These are phyloP conservation scores for Alternaria arbusti DNA, from an alignment of 2,329 filamentous ascomycete genomes.

Conservation along the genomic window DNA sequence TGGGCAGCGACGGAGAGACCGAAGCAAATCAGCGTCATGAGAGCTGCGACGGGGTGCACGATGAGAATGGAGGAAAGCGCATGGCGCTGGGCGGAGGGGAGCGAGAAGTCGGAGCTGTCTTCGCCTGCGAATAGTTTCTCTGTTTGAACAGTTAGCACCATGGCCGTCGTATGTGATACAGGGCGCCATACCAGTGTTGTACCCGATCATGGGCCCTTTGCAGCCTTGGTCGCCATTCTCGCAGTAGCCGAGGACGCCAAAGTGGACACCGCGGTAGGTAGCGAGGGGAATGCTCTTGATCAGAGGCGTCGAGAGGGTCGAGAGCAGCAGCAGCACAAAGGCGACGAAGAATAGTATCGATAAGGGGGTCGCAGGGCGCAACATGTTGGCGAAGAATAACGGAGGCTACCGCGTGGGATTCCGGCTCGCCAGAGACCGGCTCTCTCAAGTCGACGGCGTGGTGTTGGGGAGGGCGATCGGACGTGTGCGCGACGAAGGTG, in stretches of 20 bases:
- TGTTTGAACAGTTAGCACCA: constrained; percentile 33
- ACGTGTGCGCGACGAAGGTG: constrained; percentile 9
- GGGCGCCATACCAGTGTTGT: constrained; percentile 73
- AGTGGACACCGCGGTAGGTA: constrained; percentile 75
- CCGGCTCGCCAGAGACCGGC: constrained; percentile 41
- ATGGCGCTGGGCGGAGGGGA: constrained; percentile 69
- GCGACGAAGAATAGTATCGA: constrained; percentile 83
- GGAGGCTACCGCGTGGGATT: constrained; percentile 26
- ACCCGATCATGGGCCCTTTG: constrained; percentile 79
- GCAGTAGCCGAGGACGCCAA: constrained; percentile 94
- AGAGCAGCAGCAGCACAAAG: constrained; percentile 83
- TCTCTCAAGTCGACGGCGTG: constrained; percentile 29
- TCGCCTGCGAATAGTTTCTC: constrained; percentile 57
- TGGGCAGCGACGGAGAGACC: constrained; percentile 81
- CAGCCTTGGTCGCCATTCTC: constrained; percentile 61
- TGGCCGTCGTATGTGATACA: not conserved
- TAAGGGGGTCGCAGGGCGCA: constrained; percentile 91
- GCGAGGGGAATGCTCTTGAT: constrained; percentile 85
- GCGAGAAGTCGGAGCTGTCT: constrained; percentile 61
- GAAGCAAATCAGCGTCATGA: constrained; percentile 85
- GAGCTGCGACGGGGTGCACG: constrained; percentile 87
- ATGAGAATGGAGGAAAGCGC: constrained; percentile 88
- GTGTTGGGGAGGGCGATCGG: constrained; percentile 19
- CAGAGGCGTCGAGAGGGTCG: constrained; percentile 89
- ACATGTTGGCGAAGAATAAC: constrained; percentile 63